Base-by-base conservation (phyloP, 177 flowering plant genomes). In the Tripterygium wilfordii region DNA sequence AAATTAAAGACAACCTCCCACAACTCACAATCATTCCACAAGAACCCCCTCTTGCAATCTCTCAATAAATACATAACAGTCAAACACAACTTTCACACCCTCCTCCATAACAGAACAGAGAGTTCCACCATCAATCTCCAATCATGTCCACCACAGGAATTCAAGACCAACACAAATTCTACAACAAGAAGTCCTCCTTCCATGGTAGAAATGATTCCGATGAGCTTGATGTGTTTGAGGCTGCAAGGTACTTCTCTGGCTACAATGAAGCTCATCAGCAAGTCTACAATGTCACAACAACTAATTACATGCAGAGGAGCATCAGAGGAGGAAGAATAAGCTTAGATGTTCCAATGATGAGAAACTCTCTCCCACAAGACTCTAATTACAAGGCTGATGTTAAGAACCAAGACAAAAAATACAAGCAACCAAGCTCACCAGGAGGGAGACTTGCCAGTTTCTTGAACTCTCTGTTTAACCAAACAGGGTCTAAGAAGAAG, bases 191-290 rank as follows among this genome's bases (percentile, higher is more conserved):
- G 67, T 78, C 65, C 18, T 22, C 79, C 2, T 57, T 51, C 54
- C 88, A 76, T 57, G 54, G 67, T 23, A 10, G 80, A 35, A 70
- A 76, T 8, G 69, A 68, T 51, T 90, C 91, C 6, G 83, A 73
- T 19, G 98, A 90, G 64, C 79, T 90, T 28, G 96, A 83, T 22
- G 96, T 90, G 21, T 90, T 90, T 21, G 94, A 91, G 53, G 98
- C 98, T 0, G 77, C 85, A 3, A 41, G 74, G 14, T 91, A 91
- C 51, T 91, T 88, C 70, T 74, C 91, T 1, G 88, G 69, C 9
- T 54, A 58, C 53, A 64, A 51, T 19, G 81, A 76, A 45, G 36
- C 31, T 6, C 33, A 30, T 6, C 33, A 30, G 12, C 33, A 12
- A 13, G 57, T 43, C 21, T 42, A 42, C 36, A 20, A 48, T 15